A percentile compares a stretch with the other conserved stretches of the same genome.
Conservation (phyloP, 208 protist species). For the Crithidia expoeki region DNA sequence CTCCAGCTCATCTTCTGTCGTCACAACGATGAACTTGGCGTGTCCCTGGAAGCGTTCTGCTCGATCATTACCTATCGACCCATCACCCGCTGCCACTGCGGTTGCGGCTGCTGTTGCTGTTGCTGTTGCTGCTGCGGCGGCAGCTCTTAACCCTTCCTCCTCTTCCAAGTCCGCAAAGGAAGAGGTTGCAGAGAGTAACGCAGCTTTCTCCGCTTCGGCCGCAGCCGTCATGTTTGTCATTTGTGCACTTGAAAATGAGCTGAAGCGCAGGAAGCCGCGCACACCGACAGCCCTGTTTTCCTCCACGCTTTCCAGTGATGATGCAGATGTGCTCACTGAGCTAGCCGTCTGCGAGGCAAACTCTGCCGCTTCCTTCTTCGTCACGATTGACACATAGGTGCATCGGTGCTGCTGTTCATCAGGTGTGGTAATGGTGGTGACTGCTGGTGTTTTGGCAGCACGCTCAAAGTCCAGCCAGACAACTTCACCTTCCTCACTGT, state of each 20-base stretch:
- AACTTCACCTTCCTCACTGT: constrained; percentile 4
- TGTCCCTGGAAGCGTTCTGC: constrained; percentile 12
- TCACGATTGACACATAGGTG: no score
- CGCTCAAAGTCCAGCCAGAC: constrained; percentile 33
- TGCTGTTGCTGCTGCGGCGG: not conserved
- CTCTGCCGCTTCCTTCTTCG: not conserved
- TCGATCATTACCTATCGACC: not conserved
- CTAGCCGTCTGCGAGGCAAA: not conserved
- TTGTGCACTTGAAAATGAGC: not conserved
- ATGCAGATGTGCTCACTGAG: not conserved
- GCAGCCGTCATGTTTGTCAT: not conserved
- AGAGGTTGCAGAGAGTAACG: not conserved
- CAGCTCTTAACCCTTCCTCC: not conserved
- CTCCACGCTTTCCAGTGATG: not conserved
- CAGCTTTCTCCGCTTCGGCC: not conserved
- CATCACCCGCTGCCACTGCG: not conserved
- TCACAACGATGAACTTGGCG: constrained; percentile 16
- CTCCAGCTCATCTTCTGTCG: constrained; percentile 28
- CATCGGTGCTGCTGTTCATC: no score
- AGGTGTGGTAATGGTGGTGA: not conserved
- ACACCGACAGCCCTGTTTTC: no score
- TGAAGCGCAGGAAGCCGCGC: constrained; percentile 27
- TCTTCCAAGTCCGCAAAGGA: constrained; percentile 6
- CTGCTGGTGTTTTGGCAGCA: not conserved
- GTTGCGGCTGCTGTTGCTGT: not conserved